Base-by-base conservation (phyloP, 371 early-diverging fungal species). In the Aphelidium insulamus region DNA sequence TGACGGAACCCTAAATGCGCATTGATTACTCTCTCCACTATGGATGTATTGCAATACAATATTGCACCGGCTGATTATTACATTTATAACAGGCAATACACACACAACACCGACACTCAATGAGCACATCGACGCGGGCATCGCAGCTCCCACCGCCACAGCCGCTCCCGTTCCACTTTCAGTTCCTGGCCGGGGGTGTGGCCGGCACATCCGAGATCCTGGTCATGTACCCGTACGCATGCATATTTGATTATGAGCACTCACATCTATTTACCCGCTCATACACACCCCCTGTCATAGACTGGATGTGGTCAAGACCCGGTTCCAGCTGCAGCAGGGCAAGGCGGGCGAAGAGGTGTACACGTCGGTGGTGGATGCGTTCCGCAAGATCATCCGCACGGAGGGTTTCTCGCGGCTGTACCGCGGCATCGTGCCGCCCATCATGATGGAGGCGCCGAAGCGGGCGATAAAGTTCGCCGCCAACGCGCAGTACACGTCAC, bases 401-500 rank as follows among this genome's bases (percentile, higher is more conserved):
- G 95, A 95, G 62, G 95, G 95, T 20, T 57, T 73, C 34, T 62
- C 59, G 19, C 59, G 72, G 6, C 63, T 94, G 27, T 94, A 94
- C 54, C 70, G 92, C 37, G 94, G 95, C 28, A 90, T 94, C 39
- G 44, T 85, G 22, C 85, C 95, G 14, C 95, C 95, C 3, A 84
- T 94, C 49, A 57, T 91, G 57, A 86, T 94, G 1, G 95, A 94
- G 59, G 95, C 95, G 28, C 95, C 95, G 12, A 94, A 94, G 62
- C 72, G 95, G 34, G 88, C 90, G 9, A 88, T 79, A 53, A 94
- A 94, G 52, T 90, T 92, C 60, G 77, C 84, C 10, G 74, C 87
- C 26, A 90, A 90, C 46, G 91, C 83, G 50, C 77, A 80, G 53
- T 83, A 79, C 44, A 67, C 69, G 4, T 49, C 55, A 12, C 47